These are phyloP conservation scores for Monosporascus cannonballus DNA, from an alignment of 2,329 filamentous ascomycete species.

Conservation along the genomic window DNA sequence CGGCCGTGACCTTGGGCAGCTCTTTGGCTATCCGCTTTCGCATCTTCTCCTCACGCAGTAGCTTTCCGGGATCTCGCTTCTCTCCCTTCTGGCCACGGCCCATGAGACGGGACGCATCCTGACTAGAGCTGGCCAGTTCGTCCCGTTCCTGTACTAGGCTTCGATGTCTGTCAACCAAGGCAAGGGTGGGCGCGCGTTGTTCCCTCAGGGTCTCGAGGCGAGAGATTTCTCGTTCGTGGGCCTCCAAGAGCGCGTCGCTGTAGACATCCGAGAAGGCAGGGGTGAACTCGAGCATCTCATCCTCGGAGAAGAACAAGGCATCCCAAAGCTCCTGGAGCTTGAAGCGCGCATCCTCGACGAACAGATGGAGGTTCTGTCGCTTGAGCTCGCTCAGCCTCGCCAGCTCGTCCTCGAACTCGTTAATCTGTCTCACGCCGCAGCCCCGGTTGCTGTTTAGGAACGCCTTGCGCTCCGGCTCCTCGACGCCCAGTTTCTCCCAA, in stretches of 20 bases:
- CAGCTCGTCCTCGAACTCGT: conserved; percentile 92
- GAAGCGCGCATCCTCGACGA: conserved; percentile 88
- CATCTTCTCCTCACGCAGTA: conserved; percentile 96
- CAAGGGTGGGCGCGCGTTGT: conserved; percentile 78
- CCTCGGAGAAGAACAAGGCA: conserved; percentile 85
- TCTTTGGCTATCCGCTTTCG: conserved; percentile 95
- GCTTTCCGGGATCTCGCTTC: conserved; percentile 86
- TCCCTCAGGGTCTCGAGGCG: conserved; percentile 77
- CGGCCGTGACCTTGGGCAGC: conserved; percentile 80
- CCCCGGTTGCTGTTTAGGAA: conserved; percentile 87
- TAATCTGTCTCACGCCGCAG: conserved; percentile 85
- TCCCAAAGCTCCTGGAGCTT: conserved; percentile 96
- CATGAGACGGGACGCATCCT: conserved; percentile 92
- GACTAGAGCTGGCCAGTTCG: conserved; percentile 81
- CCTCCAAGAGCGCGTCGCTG: conserved; percentile 89
- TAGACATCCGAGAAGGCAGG: conserved; percentile 97
- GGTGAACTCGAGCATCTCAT: conserved; percentile 97
- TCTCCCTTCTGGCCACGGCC: conserved; percentile 88
- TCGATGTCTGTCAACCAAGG: conserved; percentile 77
- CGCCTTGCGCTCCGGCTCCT: conserved; percentile 73
- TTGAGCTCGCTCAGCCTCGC: conserved; percentile 84
- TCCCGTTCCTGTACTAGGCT: conserved; percentile 79
- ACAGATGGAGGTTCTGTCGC: conserved; percentile 87
- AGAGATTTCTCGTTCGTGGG: conserved; percentile 85
- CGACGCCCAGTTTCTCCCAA: conserved; percentile 82